Evolutionary conservation across 148 eudicot species (phyloP).

Genomic region (Polygonum maritimum): DNA sequence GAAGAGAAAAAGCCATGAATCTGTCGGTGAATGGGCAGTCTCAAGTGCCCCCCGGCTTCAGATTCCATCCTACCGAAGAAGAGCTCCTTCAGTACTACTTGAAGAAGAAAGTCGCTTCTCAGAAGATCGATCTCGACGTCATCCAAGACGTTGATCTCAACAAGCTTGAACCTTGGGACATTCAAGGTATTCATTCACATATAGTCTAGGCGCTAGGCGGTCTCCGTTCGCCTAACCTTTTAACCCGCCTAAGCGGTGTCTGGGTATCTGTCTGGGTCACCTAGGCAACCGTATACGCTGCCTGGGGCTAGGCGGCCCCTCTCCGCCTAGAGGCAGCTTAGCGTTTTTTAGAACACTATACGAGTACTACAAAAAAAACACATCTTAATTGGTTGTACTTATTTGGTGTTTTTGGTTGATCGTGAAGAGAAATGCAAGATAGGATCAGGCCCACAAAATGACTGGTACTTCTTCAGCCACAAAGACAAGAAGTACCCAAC

Average conservation of each 20-base stretch:
- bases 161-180: conserved; percentile 67
- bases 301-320: too few relatives aligned
- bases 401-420: neutral
- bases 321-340: too few relatives aligned
- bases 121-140: conserved; percentile 50
- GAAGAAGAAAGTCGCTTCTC: conserved; percentile 40
- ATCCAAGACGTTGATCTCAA: conserved; percentile 49
- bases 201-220: too few relatives aligned
- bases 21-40: conserved; percentile 37
- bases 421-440: conserved; percentile 45
- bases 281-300: too few relatives aligned
- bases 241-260: too few relatives aligned
- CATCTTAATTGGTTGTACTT: too few relatives aligned
- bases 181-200: conserved; percentile 33
- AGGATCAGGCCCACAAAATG: conserved; percentile 43
- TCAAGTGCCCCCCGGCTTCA: conserved; percentile 51
- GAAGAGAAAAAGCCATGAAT: conserved; percentile 20
- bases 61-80: conserved; percentile 61
- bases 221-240: too few relatives aligned
- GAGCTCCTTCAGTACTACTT: conserved; percentile 51
- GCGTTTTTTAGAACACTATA: too few relatives aligned
- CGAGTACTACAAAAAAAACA: too few relatives aligned
- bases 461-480: conserved; percentile 77
- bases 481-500: conserved; percentile 74
- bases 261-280: too few relatives aligned